Conservation (phyloP, 2,329 filamentous ascomycete species). For the Akanthomyces dipterigenus region DNA sequence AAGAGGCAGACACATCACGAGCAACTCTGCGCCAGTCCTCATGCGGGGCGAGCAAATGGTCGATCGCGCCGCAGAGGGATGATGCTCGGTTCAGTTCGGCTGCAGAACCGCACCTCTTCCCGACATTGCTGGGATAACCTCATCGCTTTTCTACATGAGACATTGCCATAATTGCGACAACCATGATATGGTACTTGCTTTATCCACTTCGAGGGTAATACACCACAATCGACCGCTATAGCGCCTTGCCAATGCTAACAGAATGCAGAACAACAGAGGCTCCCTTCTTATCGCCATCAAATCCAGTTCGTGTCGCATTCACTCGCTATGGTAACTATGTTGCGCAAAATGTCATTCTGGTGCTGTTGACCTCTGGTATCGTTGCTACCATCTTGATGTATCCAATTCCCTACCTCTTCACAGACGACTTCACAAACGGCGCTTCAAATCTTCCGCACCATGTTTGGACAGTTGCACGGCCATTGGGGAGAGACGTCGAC, state of each 20-base stretch:
- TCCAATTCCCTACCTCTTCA: conserved; percentile 68
- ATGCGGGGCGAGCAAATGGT: not conserved
- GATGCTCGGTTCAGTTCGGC: not conserved
- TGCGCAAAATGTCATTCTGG: conserved; percentile 65
- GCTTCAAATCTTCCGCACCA: conserved; percentile 68
- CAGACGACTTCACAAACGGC: conserved; percentile 63
- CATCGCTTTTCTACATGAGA: not conserved
- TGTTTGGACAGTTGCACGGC: conserved; percentile 72
- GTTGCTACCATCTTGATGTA: conserved; percentile 66
- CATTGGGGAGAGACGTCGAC: conserved; percentile 45
- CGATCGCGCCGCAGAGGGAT: not conserved
- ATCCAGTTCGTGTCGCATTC: conserved; percentile 59
- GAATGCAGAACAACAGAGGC: conserved; percentile 62
- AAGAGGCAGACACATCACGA: not conserved
- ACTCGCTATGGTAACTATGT: conserved; percentile 64
- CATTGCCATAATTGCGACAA: not conserved
- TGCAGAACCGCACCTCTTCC: not conserved
- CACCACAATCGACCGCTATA: not conserved
- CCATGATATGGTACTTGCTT: conserved; percentile 70
- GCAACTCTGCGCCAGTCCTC: not conserved
- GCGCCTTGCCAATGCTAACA: conserved; percentile 9
- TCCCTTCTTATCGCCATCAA: conserved; percentile 54
- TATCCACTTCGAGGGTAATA: conserved; percentile 72
- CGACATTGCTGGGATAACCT: not conserved
- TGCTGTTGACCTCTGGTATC: conserved; percentile 67